Evolutionary conservation across 1,284 basidiomycete species (phyloP), one percentile per base, ranked within the genome.

Genomic region (Tilletia horrida): DNA sequence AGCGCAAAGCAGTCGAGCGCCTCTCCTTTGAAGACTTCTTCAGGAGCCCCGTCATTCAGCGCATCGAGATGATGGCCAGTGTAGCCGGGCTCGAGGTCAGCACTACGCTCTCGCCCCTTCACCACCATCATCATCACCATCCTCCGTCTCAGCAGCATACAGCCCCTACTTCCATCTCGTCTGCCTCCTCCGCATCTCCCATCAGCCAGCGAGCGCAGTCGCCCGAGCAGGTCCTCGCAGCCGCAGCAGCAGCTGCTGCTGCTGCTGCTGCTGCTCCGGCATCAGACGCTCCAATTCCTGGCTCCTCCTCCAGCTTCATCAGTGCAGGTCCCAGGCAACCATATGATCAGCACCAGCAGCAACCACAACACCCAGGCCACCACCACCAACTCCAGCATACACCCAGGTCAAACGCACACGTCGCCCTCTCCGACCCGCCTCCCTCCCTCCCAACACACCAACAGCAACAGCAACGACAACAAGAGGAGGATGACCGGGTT

Each of bases 21-120:
- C 89, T 92, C 64, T 89, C 86, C 70, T 98, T 95, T 76, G 91
- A 95, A 13, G 91, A 93, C 62, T 97, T 97, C 83, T 98, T 98
- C 80, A 85, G 85, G 50, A 59, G 55, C 35, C 55, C 55, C 16
- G 31, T 59, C 31, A 59, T 59, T 21, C 55, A 59, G 55, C 55
- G 55, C 55, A 29, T 59, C 55, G 55, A 59, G 55, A 29, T 59
- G 55, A 25, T 25, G 8, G 55, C 55, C 7, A 59, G 55, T n/a
- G 55, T 40, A 7, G 55, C 55, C 29, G 55, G 55, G 4, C 27
- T 59, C 27, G 55, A 59, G 21, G 55, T 59, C 27, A 59, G 55
- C 55, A 59, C 55, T 7, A 59, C 31, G 29, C 23, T 59, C 27
- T 31, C 55, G 29, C 55, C 55, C 1, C 14, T 6, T 11, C 35